These are phyloP conservation scores for Talaromyces amestolkiae DNA, from an alignment of 2,329 filamentous ascomycete genomes.

Conservation along the genomic window DNA sequence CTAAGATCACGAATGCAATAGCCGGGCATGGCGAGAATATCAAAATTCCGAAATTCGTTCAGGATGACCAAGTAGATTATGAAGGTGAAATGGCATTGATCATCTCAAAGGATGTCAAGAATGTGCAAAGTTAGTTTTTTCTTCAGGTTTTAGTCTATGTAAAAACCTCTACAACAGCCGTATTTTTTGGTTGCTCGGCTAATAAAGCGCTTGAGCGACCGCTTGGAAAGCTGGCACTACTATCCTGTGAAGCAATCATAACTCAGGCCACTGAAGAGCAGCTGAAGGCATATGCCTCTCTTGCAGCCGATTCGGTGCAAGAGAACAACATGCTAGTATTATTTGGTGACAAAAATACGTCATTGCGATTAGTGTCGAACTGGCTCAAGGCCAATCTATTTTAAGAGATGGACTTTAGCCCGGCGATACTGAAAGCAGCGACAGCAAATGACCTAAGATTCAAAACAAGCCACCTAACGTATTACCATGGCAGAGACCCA, in stretches of 20 bases:
- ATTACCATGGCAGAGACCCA: too few relatives aligned
- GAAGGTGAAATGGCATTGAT: too few relatives aligned
- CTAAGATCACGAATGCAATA: too few relatives aligned
- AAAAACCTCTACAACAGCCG: background rate
- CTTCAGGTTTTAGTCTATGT: background rate
- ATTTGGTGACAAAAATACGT: constrained; percentile 9
- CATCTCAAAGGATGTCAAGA: too few relatives aligned
- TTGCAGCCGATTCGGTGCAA: background rate
- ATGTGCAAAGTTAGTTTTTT: background rate
- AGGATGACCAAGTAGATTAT: too few relatives aligned
- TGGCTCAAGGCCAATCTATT: constrained; percentile 7
- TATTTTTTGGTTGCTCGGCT: background rate
- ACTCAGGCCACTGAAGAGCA: constrained; percentile 4
- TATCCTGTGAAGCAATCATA: background rate
- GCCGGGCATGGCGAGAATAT: too few relatives aligned
- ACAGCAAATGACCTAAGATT: too few relatives aligned
- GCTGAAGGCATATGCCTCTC: background rate
- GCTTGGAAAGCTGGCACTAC: background rate
- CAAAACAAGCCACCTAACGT: too few relatives aligned
- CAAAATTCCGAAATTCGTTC: too few relatives aligned
- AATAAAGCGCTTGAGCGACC: background rate
- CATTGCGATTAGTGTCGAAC: constrained; percentile 4
- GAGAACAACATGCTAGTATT: background rate
- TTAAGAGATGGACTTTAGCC: too few relatives aligned
- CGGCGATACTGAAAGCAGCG: too few relatives aligned